Evolutionary conservation across 345 rosid species (phyloP), one percentile per base, ranked within the genome.

Genomic region (Sisymbrium altissimum): DNA sequence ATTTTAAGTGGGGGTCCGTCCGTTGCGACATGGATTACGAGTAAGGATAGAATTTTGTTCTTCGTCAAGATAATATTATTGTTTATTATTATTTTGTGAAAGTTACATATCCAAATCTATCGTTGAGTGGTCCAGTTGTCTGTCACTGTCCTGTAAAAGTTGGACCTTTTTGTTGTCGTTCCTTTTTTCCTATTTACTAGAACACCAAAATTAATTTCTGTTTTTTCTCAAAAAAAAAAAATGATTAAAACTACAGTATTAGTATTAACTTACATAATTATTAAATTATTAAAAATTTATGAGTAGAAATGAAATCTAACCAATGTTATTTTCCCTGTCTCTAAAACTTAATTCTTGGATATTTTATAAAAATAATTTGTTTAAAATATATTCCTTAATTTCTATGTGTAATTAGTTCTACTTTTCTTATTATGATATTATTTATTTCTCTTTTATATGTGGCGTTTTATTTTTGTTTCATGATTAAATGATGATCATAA

Each of bases 131-230:
- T 57, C 59, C 14, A 33, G 72, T 18, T 23, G 11, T 64, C 50
- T 69, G 66, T 76, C 71, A 62, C 18, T 64, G 38, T 76, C 75
- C 11, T 38, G 60, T 69, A 76, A 70, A 70, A 55, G 71, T 64
- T 36, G 44, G 36, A 69, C 49, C 8, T 23, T 67, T 58, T 33
- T 57, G n/a, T 54, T 18, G 21, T 30, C 19, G 33, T 19, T 19
- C 13, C 9, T 30, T 7, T 50, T 54, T 29, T 14, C 17, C 7
- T 13, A 14, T 29, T 54, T 29, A 17, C 23, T 18, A 14, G 19
- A 54, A 27, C 18, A 29, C 32, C 57, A 23, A 50, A 27, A 13
- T 53, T 53, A 15, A 7, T 13, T 54, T 27, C 17, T 50, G 29
- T 27, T 27, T 27, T n/a, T n/a, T n/a, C n/a, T n/a, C n/a, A n/a